A percentile compares a stretch with the other conserved stretches of the same genome.
Evolutionary conservation across 2,329 filamentous ascomycete species (phyloP).

Genomic region (Tolypocladium album): DNA sequence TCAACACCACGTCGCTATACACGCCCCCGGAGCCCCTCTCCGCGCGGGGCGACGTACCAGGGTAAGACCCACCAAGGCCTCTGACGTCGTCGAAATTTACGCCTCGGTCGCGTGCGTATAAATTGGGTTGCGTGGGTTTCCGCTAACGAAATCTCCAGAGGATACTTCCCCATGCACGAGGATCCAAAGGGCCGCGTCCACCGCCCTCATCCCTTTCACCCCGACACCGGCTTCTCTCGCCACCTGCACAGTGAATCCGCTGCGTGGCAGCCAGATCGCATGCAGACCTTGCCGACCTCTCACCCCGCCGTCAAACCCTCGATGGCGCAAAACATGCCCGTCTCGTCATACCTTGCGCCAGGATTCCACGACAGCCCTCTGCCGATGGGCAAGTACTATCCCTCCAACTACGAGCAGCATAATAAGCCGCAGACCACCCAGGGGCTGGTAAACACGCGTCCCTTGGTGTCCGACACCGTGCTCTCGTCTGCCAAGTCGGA

Average conservation of each 20-base stretch:
- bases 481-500: slow-evolving; percentile 24
- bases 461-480: slow-evolving; percentile 14
- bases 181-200: slow-evolving; percentile 36
- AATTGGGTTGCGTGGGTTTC: background rate
- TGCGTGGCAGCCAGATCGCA: slow-evolving; percentile 14
- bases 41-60: slow-evolving; percentile 46
- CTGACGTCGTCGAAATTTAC: background rate
- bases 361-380: slow-evolving; percentile 35
- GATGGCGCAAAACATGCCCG: slow-evolving; percentile 26
- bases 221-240: slow-evolving; percentile 28
- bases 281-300: background rate
- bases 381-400: slow-evolving; percentile 53
- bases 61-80: slow-evolving; percentile 29
- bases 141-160: slow-evolving; percentile 24
- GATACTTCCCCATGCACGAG: slow-evolving; percentile 51
- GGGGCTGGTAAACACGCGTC: slow-evolving; percentile 1
- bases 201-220: slow-evolving; percentile 40
- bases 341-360: slow-evolving; percentile 40
- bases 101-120: background rate
- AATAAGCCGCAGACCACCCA: slow-evolving; percentile 2
- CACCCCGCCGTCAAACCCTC: slow-evolving; percentile 11
- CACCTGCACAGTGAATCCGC: slow-evolving; percentile 20
- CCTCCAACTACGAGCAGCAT: slow-evolving; percentile 45
- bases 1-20: slow-evolving; percentile 26
- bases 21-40: slow-evolving; percentile 41